Conservation (phyloP, 192 early-diverging fungal species). For the Cetraspora pellucida region DNA sequence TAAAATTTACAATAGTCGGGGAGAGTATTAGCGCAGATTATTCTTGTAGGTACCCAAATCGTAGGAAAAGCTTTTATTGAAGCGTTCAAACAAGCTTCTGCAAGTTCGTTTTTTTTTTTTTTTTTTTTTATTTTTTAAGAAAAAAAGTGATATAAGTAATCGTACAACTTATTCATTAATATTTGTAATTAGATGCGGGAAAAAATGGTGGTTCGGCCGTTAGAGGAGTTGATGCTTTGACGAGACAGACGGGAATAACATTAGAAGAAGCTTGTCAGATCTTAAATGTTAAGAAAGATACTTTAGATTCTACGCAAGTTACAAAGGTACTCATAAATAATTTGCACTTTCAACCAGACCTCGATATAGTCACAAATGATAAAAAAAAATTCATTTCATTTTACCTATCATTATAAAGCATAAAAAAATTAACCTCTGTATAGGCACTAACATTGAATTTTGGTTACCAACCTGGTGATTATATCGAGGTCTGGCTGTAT, state of each 20-base stretch:
- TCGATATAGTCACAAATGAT: too few species aligned
- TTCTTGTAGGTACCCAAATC: constrained; percentile 79
- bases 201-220: constrained; percentile 34
- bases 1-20: constrained; percentile 56
- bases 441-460: too few species aligned
- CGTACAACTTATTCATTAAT: constrained; percentile 39
- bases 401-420: too few species aligned
- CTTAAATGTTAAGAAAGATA: constrained; percentile 77
- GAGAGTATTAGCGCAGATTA: constrained; percentile 73
- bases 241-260: constrained; percentile 78
- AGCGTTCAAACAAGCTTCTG: constrained; percentile 87
- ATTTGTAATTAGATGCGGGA: constrained; percentile 49
- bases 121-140: not conserved
- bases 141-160: constrained; percentile 37
- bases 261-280: constrained; percentile 92
- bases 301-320: constrained; percentile 51
- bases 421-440: too few species aligned
- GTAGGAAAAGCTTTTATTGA: constrained; percentile 90
- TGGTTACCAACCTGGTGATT: too few species aligned
- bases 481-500: too few species aligned
- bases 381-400: too few species aligned
- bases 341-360: too few species aligned
- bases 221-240: constrained; percentile 64
- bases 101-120: constrained; percentile 60
- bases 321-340: constrained; percentile 43